These are phyloP conservation scores for Stygiomarasmius scandens DNA, from an alignment of 1,284 basidiomycete species.

Conservation along the genomic window DNA sequence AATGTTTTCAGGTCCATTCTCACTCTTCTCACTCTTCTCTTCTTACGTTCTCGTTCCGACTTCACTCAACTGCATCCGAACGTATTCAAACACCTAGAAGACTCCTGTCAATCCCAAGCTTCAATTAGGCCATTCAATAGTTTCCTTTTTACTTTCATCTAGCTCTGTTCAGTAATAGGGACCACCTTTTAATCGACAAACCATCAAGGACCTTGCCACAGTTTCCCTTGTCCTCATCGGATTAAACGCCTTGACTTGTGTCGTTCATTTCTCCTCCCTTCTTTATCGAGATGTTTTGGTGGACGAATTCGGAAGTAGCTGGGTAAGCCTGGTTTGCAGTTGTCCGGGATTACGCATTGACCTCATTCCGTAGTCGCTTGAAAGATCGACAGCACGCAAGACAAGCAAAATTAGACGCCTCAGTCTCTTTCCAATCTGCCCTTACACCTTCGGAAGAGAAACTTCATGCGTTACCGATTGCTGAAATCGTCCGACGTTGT, in stretches of 20 bases:
- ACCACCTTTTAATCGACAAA: neutral
- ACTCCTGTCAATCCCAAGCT: neutral
- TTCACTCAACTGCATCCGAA: too few species aligned
- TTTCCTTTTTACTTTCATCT: neutral
- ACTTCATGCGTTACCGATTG: constrained; percentile 54
- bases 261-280: too few species aligned
- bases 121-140: neutral
- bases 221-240: neutral
- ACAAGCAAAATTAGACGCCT: constrained; percentile 44
- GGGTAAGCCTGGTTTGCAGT: constrained; percentile 36
- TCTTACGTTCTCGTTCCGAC: too few species aligned
- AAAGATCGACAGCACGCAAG: constrained; percentile 48
- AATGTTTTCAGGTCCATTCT: too few species aligned
- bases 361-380: constrained; percentile 36
- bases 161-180: neutral
- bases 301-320: constrained; percentile 38
- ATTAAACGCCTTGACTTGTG: neutral
- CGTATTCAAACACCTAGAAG: too few species aligned
- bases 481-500: constrained; percentile 52
- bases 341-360: constrained; percentile 3
- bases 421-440: constrained; percentile 34
- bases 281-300: neutral
- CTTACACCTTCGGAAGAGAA: constrained; percentile 50
- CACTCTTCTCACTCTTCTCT: too few species aligned
- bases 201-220: neutral